phyloP scores from a whole-genome alignment of 2,329 filamentous ascomycete genomes.

The Calonectria fujianensis region DNA sequence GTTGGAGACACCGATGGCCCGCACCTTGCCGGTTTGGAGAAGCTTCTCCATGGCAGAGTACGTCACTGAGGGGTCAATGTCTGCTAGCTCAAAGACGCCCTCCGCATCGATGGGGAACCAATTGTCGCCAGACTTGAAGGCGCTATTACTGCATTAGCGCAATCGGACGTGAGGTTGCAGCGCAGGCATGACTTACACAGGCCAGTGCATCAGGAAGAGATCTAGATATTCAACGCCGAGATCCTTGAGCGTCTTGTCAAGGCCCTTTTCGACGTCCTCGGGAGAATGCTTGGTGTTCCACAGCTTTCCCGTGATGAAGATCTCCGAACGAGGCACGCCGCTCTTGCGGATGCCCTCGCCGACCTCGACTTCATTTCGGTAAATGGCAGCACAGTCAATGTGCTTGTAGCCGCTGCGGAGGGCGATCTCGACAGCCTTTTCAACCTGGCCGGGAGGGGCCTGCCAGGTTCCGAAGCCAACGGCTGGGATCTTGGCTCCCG shows the following conservation, averaged over 20 bases:
- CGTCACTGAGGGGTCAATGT: constrained; percentile 64
- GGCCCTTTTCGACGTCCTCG: constrained; percentile 66
- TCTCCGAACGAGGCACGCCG: constrained; percentile 61
- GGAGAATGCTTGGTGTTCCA: constrained; percentile 74
- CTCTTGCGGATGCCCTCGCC: constrained; percentile 63
- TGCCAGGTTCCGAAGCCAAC: constrained; percentile 87
- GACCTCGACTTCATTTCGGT: constrained; percentile 66
- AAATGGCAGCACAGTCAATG: constrained; percentile 67
- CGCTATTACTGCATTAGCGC: constrained; percentile 51
- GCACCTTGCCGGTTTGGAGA: constrained; percentile 61
- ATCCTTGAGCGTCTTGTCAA: constrained; percentile 68
- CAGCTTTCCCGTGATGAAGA: constrained; percentile 76
- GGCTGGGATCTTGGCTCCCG: constrained; percentile 83
- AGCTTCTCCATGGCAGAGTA: constrained; percentile 64
- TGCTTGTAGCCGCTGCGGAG: constrained; percentile 64
- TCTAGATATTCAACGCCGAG: constrained; percentile 71
- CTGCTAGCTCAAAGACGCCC: constrained; percentile 80
- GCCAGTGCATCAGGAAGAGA: constrained; percentile 46
- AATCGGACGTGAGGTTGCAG: background rate
- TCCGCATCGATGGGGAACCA: constrained; percentile 68
- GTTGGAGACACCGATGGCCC: constrained; percentile 71
- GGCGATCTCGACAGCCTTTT: constrained; percentile 62
- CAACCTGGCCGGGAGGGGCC: constrained; percentile 63
- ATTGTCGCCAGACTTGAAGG: constrained; percentile 72
- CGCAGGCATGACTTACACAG: constrained; percentile 23